Evolutionary conservation across 1,284 basidiomycete species (phyloP).

Genomic region (Boletus smithii): DNA sequence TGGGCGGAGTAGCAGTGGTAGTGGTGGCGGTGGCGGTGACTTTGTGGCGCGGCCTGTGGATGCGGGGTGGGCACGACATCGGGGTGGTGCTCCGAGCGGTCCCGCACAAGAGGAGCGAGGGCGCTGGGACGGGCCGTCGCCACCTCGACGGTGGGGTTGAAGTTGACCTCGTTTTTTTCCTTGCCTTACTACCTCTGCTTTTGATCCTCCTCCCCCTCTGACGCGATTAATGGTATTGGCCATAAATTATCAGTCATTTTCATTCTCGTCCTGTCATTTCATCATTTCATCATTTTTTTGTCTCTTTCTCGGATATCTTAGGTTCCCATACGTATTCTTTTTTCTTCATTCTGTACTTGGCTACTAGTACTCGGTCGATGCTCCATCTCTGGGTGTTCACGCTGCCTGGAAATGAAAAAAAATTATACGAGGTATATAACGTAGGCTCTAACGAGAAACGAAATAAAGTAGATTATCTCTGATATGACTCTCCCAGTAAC

Average conservation of each 20-base stretch:
- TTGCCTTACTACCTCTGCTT: too few species aligned
- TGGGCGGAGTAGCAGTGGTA: slow-evolving; percentile 30
- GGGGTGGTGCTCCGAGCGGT: slow-evolving; percentile 14
- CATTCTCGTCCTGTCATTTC: slow-evolving; percentile 1
- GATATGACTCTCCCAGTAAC: too few species aligned
- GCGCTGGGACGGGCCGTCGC: slow-evolving; percentile 32
- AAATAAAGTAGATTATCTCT: background rate
- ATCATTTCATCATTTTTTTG: background rate
- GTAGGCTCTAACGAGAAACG: background rate
- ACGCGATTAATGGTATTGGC: background rate
- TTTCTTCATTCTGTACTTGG: slow-evolving; percentile 15
- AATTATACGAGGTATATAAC: background rate
- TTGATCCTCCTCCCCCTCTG: background rate
- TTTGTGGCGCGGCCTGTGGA: slow-evolving; percentile 45
- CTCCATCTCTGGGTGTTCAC: background rate
- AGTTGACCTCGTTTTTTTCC: background rate
- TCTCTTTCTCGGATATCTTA: slow-evolving; percentile 9
- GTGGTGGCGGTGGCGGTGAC: slow-evolving; percentile 37
- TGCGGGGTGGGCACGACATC: slow-evolving; percentile 52
- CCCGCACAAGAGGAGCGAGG: slow-evolving; percentile 23
- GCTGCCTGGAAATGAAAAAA: background rate
- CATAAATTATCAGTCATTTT: slow-evolving; percentile 28
- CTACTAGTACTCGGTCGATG: slow-evolving; percentile 7
- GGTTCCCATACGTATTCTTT: background rate
- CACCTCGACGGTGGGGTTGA: slow-evolving; percentile 31